phyloP scores from a whole-genome alignment of 2,329 filamentous ascomycete species.

The Penicillium sp. region DNA sequence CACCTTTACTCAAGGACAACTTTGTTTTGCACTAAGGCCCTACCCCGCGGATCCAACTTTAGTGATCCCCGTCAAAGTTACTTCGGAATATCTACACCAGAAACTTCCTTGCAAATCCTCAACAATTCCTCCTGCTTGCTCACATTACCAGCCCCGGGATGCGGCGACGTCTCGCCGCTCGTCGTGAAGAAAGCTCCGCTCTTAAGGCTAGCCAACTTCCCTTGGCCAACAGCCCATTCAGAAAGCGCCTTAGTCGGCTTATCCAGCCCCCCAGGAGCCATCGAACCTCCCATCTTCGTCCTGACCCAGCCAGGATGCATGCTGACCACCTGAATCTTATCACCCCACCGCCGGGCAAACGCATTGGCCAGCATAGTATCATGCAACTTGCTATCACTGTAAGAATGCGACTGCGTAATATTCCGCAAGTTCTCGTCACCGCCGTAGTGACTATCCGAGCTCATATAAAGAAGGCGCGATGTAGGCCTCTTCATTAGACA shows the following conservation, averaged over 20 bases:
- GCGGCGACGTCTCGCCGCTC: constrained; percentile 19
- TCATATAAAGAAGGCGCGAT: constrained; percentile 53
- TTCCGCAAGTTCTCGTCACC: constrained; percentile 46
- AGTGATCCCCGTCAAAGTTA: not conserved
- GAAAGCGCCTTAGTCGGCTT: constrained; percentile 50
- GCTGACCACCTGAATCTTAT: constrained; percentile 47
- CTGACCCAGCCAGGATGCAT: constrained; percentile 56
- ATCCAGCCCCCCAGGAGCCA: constrained; percentile 50
- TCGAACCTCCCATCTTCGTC: constrained; percentile 54
- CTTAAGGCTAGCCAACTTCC: constrained; percentile 16
- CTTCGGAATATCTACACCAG: constrained; percentile 17
- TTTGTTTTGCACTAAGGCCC: not conserved
- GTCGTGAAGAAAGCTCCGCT: constrained; percentile 22
- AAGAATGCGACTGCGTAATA: constrained; percentile 42
- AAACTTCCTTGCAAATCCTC: constrained; percentile 26
- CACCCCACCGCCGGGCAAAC: constrained; percentile 49
- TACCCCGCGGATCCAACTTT: not conserved
- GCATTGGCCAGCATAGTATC: constrained; percentile 56
- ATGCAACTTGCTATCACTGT: constrained; percentile 58
- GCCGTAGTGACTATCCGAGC: constrained; percentile 51
- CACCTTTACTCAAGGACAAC: not conserved
- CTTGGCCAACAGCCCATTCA: constrained; percentile 41
- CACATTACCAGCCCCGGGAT: constrained; percentile 28
- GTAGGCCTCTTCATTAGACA: constrained; percentile 49
- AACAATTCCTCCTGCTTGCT: constrained; percentile 30